phyloP scores from a whole-genome alignment of 495 filamentous ascomycete species.

The Xanthoparmelia taractica region DNA sequence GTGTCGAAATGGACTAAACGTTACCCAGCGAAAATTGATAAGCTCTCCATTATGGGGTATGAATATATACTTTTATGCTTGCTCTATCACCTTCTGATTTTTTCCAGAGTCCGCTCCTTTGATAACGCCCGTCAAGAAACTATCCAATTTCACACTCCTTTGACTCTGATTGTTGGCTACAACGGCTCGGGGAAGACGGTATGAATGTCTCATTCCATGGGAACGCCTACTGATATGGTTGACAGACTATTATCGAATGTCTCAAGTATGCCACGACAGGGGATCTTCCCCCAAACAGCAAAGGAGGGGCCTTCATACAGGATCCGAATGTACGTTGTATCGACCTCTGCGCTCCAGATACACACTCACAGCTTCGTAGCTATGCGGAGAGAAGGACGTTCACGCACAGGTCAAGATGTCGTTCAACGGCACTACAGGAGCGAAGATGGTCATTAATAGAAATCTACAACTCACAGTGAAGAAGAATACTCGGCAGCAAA shows the following conservation, averaged over 20 bases:
- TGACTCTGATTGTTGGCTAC: slow-evolving; percentile 92
- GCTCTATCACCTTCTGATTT: slow-evolving; percentile 3
- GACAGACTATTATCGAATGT: slow-evolving; percentile 90
- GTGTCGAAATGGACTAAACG: slow-evolving; percentile 10
- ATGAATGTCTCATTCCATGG: slow-evolving; percentile 16
- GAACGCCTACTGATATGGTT: slow-evolving; percentile 3
- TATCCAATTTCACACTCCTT: slow-evolving; percentile 82
- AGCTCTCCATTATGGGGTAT: slow-evolving; percentile 74
- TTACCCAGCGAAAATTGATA: slow-evolving; percentile 67
- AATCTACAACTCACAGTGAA: slow-evolving; percentile 81
- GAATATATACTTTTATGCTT: slow-evolving; percentile 11
- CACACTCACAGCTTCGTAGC: slow-evolving; percentile 34
- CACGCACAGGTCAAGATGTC: slow-evolving; percentile 83
- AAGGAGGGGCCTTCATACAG: slow-evolving; percentile 90
- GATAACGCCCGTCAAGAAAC: slow-evolving; percentile 65
- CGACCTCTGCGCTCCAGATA: neutral
- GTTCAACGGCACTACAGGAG: slow-evolving; percentile 67
- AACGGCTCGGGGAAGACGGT: slow-evolving; percentile 96
- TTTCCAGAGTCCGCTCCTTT: slow-evolving; percentile 77
- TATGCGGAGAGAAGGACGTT: slow-evolving; percentile 85
- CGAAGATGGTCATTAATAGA: slow-evolving; percentile 70
- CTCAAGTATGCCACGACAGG: slow-evolving; percentile 98
- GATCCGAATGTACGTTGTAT: slow-evolving; percentile 66
- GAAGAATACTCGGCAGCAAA: slow-evolving; percentile 59
- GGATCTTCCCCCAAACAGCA: slow-evolving; percentile 86